phyloP scores from a whole-genome alignment of 2,329 filamentous ascomycete species.

The Apiospora rasikravindrae region DNA sequence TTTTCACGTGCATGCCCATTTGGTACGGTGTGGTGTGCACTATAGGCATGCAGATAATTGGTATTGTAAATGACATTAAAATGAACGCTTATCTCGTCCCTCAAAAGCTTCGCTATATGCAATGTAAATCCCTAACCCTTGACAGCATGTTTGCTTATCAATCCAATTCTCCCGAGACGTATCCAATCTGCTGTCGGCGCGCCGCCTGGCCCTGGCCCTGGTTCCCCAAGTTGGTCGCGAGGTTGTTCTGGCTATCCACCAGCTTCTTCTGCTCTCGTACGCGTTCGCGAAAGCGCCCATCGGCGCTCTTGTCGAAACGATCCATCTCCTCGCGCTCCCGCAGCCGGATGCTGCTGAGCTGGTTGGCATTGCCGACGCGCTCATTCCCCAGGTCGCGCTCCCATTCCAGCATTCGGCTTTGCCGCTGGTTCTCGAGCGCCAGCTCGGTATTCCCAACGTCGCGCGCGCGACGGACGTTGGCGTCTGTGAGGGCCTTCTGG shows the following conservation, averaged over 20 bases:
- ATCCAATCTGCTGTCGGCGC: constrained; percentile 61
- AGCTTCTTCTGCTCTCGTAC: constrained; percentile 58
- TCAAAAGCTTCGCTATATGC: constrained; percentile 1
- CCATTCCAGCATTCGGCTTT: constrained; percentile 53
- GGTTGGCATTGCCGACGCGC: constrained; percentile 53
- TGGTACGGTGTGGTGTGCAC: not conserved
- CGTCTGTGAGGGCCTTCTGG: constrained; percentile 53
- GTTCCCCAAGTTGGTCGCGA: constrained; percentile 43
- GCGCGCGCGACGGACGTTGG: constrained; percentile 48
- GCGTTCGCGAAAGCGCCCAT: constrained; percentile 50
- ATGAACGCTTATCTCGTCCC: constrained; percentile 2
- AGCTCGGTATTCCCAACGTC: constrained; percentile 54
- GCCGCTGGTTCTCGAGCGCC: constrained; percentile 49
- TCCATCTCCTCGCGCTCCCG: constrained; percentile 59
- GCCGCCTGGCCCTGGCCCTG: constrained; percentile 42
- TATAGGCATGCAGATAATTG: not conserved
- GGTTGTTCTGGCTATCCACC: constrained; percentile 49
- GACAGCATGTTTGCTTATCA: constrained; percentile 28
- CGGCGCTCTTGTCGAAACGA: constrained; percentile 51
- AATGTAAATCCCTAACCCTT: not conserved
- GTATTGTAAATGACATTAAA: constrained; percentile 1
- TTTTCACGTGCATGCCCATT: not conserved
- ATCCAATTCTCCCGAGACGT: constrained; percentile 57
- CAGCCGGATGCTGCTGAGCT: constrained; percentile 54
- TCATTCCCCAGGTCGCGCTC: constrained; percentile 52